These are phyloP conservation scores for Pyrenula massariospora DNA, from an alignment of 495 filamentous ascomycete species.

Conservation along the genomic window DNA sequence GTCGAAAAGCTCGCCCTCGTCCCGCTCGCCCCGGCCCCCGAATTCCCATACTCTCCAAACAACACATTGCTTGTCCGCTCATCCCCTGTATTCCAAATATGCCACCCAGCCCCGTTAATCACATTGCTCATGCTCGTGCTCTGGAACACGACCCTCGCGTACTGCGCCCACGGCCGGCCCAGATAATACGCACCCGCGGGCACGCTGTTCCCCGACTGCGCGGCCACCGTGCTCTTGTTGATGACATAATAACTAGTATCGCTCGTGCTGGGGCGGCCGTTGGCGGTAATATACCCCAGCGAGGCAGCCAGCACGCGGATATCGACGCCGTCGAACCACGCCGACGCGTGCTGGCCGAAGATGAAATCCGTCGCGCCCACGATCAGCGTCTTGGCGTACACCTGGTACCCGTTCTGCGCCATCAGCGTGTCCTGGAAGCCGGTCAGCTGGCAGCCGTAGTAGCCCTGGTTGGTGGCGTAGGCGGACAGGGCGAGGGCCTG, in stretches of 20 bases:
- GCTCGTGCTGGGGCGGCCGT: conserved; percentile 37
- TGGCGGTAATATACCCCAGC: conserved; percentile 46
- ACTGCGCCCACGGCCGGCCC: conserved; percentile 54
- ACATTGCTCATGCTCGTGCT: conserved; percentile 38
- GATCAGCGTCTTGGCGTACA: conserved; percentile 44
- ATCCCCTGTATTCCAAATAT: conserved; percentile 36
- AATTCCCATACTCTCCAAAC: conserved; percentile 50
- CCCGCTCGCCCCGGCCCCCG: conserved; percentile 43
- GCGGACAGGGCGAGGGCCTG: conserved; percentile 51
- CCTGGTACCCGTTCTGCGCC: conserved; percentile 42
- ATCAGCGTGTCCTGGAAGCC: conserved; percentile 55
- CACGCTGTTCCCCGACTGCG: conserved; percentile 33
- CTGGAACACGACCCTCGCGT: conserved; percentile 52
- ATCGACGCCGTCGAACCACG: conserved; percentile 50
- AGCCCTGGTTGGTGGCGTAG: conserved; percentile 37
- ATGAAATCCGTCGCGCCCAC: conserved; percentile 55
- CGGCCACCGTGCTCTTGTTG: conserved; percentile 39
- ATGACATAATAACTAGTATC: conserved; percentile 51
- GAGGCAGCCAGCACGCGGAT: conserved; percentile 36
- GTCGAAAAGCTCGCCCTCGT: conserved; percentile 44
- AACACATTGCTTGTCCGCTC: conserved; percentile 38
- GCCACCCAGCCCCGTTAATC: conserved; percentile 52
- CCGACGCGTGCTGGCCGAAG: conserved; percentile 47
- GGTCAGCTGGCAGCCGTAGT: conserved; percentile 43
- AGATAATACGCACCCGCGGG: conserved; percentile 43